phyloP scores from a whole-genome alignment of 352 stramenopile genomes.

The Globisporangium alternatum region DNA sequence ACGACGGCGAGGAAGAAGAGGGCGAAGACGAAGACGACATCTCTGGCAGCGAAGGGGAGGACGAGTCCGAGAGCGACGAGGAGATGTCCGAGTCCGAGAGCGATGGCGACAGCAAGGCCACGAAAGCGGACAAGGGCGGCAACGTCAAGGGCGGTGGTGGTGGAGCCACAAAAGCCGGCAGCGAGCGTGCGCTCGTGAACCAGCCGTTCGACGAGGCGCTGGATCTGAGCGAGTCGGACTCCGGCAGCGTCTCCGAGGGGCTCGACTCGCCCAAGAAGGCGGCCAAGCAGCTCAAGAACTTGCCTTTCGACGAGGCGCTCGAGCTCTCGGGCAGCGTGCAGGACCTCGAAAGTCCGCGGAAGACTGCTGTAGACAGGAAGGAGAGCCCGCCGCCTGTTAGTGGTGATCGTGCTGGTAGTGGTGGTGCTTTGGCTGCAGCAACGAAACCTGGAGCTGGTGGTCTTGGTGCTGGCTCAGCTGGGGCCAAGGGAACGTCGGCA shows the following conservation, averaged over 20 bases:
- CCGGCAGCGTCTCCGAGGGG: conserved; percentile 38
- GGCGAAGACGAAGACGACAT: conserved; percentile 54
- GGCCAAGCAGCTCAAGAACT: conserved; percentile 59
- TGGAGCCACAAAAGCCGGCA: conserved; percentile 24
- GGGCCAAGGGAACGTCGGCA: conserved; percentile 6
- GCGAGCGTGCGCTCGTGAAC: conserved; percentile 59
- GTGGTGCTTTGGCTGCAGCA: conserved; percentile 2
- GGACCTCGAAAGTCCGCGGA: conserved; percentile 65
- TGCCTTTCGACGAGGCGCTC: conserved; percentile 80
- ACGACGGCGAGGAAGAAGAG: conserved; percentile 41
- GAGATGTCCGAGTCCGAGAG: conserved; percentile 71
- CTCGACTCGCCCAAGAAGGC: conserved; percentile 64
- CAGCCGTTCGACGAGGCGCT: conserved; percentile 86
- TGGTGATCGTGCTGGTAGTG: background rate
- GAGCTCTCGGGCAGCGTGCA: conserved; percentile 80
- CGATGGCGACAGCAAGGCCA: conserved; percentile 39
- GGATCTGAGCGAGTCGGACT: conserved; percentile 85
- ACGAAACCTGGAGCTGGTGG: conserved; percentile 3
- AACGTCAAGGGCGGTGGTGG: conserved; percentile 18
- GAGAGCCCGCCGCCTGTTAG: background rate
- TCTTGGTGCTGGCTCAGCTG: background rate
- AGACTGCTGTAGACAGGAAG: conserved; percentile 13
- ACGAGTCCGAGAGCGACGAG: conserved; percentile 58
- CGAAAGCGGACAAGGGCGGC: conserved; percentile 8
- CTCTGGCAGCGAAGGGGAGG: conserved; percentile 34